phyloP scores from a whole-genome alignment of 225 moss, liverwort and hornwort species.

The Ulota crispa region DNA sequence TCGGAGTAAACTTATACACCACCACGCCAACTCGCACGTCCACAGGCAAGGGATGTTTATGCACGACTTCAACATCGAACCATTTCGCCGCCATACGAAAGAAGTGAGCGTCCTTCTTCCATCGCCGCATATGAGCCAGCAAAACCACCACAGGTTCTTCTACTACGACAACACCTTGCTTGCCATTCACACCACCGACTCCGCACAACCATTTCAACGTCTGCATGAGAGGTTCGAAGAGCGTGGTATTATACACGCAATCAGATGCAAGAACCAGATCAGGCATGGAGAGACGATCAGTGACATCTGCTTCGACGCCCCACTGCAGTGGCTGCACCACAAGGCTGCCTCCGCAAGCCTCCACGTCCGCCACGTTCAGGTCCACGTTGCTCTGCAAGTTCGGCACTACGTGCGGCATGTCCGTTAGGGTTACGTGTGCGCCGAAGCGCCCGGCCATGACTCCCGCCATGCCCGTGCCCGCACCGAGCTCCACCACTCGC shows the following conservation, averaged over 20 bases:
- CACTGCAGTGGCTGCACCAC: slow-evolving; percentile 62
- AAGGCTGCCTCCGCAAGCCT: slow-evolving; percentile 60
- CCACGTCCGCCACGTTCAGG: slow-evolving; percentile 49
- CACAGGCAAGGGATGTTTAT: slow-evolving; percentile 55
- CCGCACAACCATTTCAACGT: slow-evolving; percentile 71
- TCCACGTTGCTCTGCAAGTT: slow-evolving; percentile 70
- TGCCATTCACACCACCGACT: neutral
- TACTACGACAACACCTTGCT: neutral
- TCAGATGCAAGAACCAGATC: slow-evolving; percentile 85
- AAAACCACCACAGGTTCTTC: slow-evolving; percentile 38
- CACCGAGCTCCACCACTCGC: slow-evolving; percentile 76
- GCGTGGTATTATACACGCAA: slow-evolving; percentile 70
- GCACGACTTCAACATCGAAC: slow-evolving; percentile 55
- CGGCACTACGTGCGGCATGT: slow-evolving; percentile 74
- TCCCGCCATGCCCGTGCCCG: slow-evolving; percentile 92
- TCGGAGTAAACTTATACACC: slow-evolving; percentile 60
- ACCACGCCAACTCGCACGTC: slow-evolving; percentile 61
- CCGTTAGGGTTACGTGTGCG: slow-evolving; percentile 74
- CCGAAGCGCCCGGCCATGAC: slow-evolving; percentile 80
- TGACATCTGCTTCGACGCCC: slow-evolving; percentile 71
- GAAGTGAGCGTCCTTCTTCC: slow-evolving; percentile 84
- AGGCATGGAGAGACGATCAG: slow-evolving; percentile 18
- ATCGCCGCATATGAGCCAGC: slow-evolving; percentile 75
- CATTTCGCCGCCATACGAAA: slow-evolving; percentile 73
- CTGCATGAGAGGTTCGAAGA: slow-evolving; percentile 67